Evolutionary conservation across 192 early-diverging fungal species (phyloP), one percentile per base, ranked within the genome.

Genomic region (Podila verticillata): DNA sequence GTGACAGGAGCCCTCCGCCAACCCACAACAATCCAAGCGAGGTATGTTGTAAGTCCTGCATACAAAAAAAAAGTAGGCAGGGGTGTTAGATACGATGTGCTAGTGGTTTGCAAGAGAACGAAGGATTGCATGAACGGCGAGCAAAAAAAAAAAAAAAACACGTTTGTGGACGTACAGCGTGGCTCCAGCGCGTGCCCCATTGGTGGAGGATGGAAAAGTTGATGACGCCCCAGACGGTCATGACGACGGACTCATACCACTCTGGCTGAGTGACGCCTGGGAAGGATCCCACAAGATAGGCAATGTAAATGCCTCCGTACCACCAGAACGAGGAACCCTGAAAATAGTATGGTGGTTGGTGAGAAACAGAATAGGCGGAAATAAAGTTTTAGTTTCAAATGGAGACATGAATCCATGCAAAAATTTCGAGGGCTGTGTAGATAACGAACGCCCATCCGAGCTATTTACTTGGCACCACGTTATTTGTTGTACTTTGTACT

Each of bases 1-100:
- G 30, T 17, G 85, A 86, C 47, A 86, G 48, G 15, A 81, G 24
- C 9, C 85, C 85, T 28, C 85, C 85, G 48, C 81, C 73, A 22
- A 82, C 57, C 85, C 85, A 86, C 17, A 86, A 63, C 49, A 86
- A 49, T 49, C 83, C 83, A 15, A 86, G 36, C n/a, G 79, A 77
- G 22, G 78, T 72, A 24, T 74, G 75, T 73, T 73, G 74, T 72
- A 81, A 68, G 39, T 78, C 68, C 66, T 74, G 66, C 24, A 34
- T 58, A n/a, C 54, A 54, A 29, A 31, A 8, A 31, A 8, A 61
- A 69, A 17, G 24, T 36, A 48, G n/a, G 24, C 4, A 47, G 9
- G 56, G 13, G 12, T 54, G 51, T 54, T 51, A 39, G 66, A 28
- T 6, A 26, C 20, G 56, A 61, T 63, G 32, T 39, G 51, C 74